Base-by-base conservation (phyloP, 2,329 filamentous ascomycete genomes). In the Rhinocladiella mackenziei region DNA sequence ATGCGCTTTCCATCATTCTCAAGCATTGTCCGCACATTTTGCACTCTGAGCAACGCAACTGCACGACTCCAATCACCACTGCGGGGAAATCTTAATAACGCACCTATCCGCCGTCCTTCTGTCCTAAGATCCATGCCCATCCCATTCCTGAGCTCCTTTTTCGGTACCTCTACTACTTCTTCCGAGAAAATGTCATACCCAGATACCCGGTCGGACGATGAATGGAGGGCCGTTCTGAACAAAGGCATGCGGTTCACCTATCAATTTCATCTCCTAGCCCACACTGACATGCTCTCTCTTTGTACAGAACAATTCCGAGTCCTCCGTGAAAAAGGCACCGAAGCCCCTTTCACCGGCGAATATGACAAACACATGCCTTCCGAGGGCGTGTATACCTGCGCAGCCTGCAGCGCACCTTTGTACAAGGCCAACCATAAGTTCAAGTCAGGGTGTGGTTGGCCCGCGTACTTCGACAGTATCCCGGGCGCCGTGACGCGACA, bases 371-470 rank as follows among this genome's bases (percentile, higher is more conserved):
- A 96, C 73, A 77, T 82, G 62, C 81, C 89, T 1, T 67, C 75
- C 0, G 62, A 76, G 4, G 94, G 92, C 45, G 78, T 88, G 42
- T 98, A 97, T 71, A 81, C 76, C 33, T 98, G 92, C 68, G 86
- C 86, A 13, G 92, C 80, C 39, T 98, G 92, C 74, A 67, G 82
- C 19, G 78, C 89, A 5, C 89, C 92, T 4, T 80, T 98, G 13
- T 98, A 98, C 78, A 91, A 83, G 65, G 89, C 92, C 19, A 77
- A 77, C 52, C 89, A 95, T 69, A 98, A 98, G 67, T 98, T 98
- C 77, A 86, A 86, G 66, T 94, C 86, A 13, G 88, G 89, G 30
- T 98, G 92, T 67, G 92, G 92, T 50, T 98, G 92, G 92, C 92
- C 92, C 0, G 92, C 92, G 9, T 98, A 97, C 69, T 98, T 91